Percentiles rank a stretch among this genome's conserved stretches.
Conservation (phyloP, 2,329 filamentous ascomycete species). For the Hypocreales sp. region DNA sequence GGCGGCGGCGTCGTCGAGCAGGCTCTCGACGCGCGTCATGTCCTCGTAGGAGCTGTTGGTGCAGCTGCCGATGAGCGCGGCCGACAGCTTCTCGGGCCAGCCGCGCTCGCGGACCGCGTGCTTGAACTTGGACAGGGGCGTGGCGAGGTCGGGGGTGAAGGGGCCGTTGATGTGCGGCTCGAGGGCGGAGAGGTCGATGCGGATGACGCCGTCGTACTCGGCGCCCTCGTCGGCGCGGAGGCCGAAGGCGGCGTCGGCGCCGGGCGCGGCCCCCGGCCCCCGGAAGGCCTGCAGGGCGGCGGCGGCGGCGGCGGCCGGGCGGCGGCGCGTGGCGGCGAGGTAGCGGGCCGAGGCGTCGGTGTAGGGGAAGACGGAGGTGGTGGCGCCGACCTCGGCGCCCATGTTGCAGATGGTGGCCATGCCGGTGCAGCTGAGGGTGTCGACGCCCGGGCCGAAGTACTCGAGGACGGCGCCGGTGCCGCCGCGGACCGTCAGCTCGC, state of each 20-base stretch:
- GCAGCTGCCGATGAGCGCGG: constrained; percentile 91
- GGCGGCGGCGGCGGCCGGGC: constrained; percentile 50
- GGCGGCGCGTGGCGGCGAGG: constrained; percentile 60
- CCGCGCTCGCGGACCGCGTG: constrained; percentile 66
- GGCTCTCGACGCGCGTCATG: constrained; percentile 87
- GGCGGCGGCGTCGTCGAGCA: constrained; percentile 78
- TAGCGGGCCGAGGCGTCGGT: constrained; percentile 73
- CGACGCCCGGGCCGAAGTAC: constrained; percentile 80
- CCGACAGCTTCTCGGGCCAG: constrained; percentile 85
- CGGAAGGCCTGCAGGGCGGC: constrained; percentile 41
- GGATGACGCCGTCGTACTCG: constrained; percentile 80
- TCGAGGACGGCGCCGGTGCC: constrained; percentile 93
- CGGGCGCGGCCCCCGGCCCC: constrained; percentile 21
- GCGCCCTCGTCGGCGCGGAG: constrained; percentile 68
- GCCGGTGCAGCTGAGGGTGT: constrained; percentile 78
- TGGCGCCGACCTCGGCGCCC: constrained; percentile 86
- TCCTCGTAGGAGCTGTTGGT: constrained; percentile 98
- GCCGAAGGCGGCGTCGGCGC: constrained; percentile 39
- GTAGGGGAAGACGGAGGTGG: constrained; percentile 89
- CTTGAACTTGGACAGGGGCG: constrained; percentile 81
- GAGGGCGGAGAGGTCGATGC: constrained; percentile 75
- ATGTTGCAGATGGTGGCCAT: constrained; percentile 90
- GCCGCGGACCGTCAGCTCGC: constrained; percentile 78
- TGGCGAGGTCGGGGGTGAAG: constrained; percentile 90
- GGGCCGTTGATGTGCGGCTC: constrained; percentile 97